Percentiles rank a stretch among this genome's conserved stretches.
phyloP scores from a whole-genome alignment of 345 rosid genomes.

The Microcos paniculata region DNA sequence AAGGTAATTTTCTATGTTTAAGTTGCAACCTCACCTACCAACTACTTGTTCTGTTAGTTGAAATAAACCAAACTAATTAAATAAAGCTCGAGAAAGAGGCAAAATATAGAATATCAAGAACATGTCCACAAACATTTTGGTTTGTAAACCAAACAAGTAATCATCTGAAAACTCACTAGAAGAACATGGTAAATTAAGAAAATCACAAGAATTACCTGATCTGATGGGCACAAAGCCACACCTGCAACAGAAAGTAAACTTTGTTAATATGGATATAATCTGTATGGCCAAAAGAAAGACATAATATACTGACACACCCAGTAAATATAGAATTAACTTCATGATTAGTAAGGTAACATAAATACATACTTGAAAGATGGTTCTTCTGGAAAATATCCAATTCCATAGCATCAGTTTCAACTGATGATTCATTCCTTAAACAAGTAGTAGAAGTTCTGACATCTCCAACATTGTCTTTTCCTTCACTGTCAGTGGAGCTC shows the following conservation, averaged over 20 bases:
- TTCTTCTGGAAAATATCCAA: constrained; percentile 48
- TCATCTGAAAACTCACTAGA: not conserved
- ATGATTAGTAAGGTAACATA: not conserved
- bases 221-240: constrained; percentile 35
- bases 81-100: not conserved
- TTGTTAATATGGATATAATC: constrained; percentile 17
- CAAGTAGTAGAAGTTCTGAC: constrained; percentile 26
- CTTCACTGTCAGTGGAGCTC: constrained; percentile 55
- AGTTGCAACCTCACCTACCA: too few relatives aligned
- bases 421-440: constrained; percentile 56
- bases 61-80: not conserved
- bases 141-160: not conserved
- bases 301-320: not conserved
- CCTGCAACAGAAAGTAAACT: constrained; percentile 49
- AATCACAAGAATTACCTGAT: constrained; percentile 47
- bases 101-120: not conserved
- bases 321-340: not conserved
- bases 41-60: too few relatives aligned
- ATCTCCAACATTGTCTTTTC: constrained; percentile 29
- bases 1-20: too few relatives aligned
- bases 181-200: not conserved
- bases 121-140: not conserved
- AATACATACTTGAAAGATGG: constrained; percentile 44
- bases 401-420: constrained; percentile 71
- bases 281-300: too few relatives aligned